Conservation (phyloP, 805 yeast genomes). For the Candida khao-thaluensis region DNA sequence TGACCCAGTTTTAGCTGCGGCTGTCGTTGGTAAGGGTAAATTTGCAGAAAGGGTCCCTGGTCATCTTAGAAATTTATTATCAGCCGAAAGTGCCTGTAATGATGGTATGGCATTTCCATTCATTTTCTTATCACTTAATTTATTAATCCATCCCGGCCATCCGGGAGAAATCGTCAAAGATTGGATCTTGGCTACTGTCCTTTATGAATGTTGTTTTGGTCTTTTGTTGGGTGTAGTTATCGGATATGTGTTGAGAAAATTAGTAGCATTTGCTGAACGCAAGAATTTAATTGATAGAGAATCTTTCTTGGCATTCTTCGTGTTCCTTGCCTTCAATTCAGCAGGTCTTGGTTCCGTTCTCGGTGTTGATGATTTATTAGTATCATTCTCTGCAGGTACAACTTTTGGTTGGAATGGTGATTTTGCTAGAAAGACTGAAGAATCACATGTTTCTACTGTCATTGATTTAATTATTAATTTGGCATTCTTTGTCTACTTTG, state of each 20-base stretch:
- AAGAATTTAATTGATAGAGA: constrained; percentile 78
- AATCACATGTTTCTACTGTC: constrained; percentile 84
- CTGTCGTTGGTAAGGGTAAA: constrained; percentile 92
- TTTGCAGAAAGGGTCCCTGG: constrained; percentile 91
- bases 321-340: constrained; percentile 77
- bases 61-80: constrained; percentile 77
- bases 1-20: constrained; percentile 92
- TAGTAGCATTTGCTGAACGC: constrained; percentile 71
- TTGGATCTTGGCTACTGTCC: constrained; percentile 73
- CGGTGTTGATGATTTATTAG: constrained; percentile 86
- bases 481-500: constrained; percentile 85
- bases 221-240: constrained; percentile 67
- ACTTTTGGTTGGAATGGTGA: constrained; percentile 94
- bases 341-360: constrained; percentile 87
- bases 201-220: constrained; percentile 83
- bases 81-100: constrained; percentile 88
- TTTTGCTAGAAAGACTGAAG: constrained; percentile 80
- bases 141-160: constrained; percentile 65
- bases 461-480: constrained; percentile 80
- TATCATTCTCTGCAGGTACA: constrained; percentile 89
- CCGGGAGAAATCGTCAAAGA: constrained; percentile 70
- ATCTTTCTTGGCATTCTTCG: constrained; percentile 80
- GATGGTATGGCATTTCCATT: constrained; percentile 98
- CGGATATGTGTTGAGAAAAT: constrained; percentile 69
- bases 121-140: constrained; percentile 64